Base-by-base conservation (phyloP, 345 rosid genomes). In the Sonneratia caseolaris region DNA sequence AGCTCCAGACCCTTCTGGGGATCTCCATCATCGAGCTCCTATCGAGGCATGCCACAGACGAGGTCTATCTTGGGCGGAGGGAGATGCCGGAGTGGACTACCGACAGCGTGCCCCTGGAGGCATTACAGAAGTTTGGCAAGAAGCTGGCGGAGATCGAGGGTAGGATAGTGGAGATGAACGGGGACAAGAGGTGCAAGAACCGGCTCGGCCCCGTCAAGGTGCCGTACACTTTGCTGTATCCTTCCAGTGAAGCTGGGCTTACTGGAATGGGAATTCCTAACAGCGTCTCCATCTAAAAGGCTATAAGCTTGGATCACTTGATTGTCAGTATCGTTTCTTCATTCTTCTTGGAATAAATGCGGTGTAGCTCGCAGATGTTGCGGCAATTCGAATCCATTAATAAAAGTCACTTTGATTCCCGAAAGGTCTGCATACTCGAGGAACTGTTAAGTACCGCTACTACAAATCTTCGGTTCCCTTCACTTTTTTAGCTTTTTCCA, bases 31-130 rank as follows among this genome's bases (percentile, higher is more conserved):
- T 84, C 8, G 87, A 84, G 76, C 73, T 84, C 36, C 66, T 84
- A 70, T 84, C 87, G 2, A 77, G 74, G 76, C 87, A 84, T 72
- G 69, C 87, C 2, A 67, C 82, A 3, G 87, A 84, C 7, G 87
- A 82, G 73, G 78, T 82, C 19, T 84, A 82, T 22, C 78, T 84
- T 1, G 87, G 87, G 24, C 78, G 80, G 75, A 70, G 85, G n/a
- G 81, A 81, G 72, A 76, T 68, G n/a, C 76, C 79, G 0, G 82
- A 80, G 40, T 84, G 87, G 87, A 84, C 87, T 0, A 40, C 75
- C 3, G 85, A 84, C 21, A 16, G 15, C 0, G 42, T 24, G 42
- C 72, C 82, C 0, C 5, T 76, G n/a, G 62, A 73, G 53, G 87
- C 85, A 0, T 82, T 84, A 38, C 62, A 81, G 51, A 71, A 40